phyloP scores from a whole-genome alignment of 2,329 filamentous ascomycete species.

The Fusarium longipes region DNA sequence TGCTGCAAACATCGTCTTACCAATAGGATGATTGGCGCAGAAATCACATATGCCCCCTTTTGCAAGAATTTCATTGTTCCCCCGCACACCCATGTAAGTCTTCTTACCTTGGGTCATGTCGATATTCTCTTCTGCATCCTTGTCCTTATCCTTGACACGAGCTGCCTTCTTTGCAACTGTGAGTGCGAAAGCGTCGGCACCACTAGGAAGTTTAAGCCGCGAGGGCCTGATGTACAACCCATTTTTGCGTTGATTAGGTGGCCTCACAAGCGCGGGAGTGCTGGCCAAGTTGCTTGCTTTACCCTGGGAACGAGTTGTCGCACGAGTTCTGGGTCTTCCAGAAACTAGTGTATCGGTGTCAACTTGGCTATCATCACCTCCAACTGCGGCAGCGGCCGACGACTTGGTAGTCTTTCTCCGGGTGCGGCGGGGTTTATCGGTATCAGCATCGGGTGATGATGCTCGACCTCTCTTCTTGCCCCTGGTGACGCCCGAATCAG shows the following conservation, averaged over 20 bases:
- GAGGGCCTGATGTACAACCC: neutral
- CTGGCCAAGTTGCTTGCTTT: neutral
- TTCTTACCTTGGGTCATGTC: neutral
- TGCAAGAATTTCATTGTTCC: neutral
- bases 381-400: neutral
- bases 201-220: neutral
- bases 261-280: neutral
- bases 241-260: neutral
- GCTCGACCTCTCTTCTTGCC: conserved; percentile 4
- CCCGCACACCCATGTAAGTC: neutral
- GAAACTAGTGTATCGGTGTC: neutral
- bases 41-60: conserved; percentile 19
- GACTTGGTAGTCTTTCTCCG: neutral
- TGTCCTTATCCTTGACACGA: neutral
- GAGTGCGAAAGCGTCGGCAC: neutral
- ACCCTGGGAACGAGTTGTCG: neutral
- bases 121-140: neutral
- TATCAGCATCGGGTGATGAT: neutral
- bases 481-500: neutral
- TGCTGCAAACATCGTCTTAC: neutral
- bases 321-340: neutral
- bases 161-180: neutral
- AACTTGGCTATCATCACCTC: neutral
- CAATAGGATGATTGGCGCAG: conserved; percentile 20
- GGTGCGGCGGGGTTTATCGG: neutral